Evolutionary conservation across 2,329 filamentous ascomycete species (phyloP), one percentile per base, ranked within the genome.

Genomic region (Mycosphaerella arachidis): DNA sequence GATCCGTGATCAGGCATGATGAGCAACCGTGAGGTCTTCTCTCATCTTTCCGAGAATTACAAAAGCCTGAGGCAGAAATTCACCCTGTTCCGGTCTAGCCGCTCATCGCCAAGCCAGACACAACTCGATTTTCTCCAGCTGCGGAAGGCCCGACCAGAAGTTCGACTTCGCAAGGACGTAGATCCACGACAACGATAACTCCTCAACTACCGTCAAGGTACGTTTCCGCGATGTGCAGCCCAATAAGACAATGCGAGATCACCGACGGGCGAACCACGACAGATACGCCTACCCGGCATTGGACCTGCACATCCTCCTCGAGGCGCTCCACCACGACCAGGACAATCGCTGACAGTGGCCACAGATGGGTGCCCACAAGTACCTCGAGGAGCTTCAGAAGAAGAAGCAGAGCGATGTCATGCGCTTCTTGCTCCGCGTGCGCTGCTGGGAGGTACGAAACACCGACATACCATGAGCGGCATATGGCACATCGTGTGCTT

Each of bases 331-430:
- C n/a, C 37, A 48, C 40, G 30, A 18, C 31, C 18, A 43, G 20
- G 53, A 50, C 56, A 60, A 51, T 53, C 35, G 60, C 64, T 71
- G 61, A 70, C 56, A 57, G 5, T 55, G 31, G 27, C 27, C 51
- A 61, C 67, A 93, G 87, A 97, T 97, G 94, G 94, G 94, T 90
- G 93, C 93, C 86, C 91, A 97, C 82, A 99, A 99, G 86, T 99
- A 96, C 86, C 91, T 99, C 84, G 95, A 99, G 88, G 94, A 99
- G 88, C 90, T 99, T 85, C 92, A 97, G 83, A 97, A 99, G 92
- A 97, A 96, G 91, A 99, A 99, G 92, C 94, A 99, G 89, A 96
- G 91, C 81, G 94, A 99, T 87, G 90, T 99, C 79, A 91, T 97
- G 85, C 92, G 92, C 85, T 99, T 99, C 88, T 89, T 99, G 84